Base-by-base conservation (phyloP, 2,329 filamentous ascomycete genomes). In the Nemania bipapillata region DNA sequence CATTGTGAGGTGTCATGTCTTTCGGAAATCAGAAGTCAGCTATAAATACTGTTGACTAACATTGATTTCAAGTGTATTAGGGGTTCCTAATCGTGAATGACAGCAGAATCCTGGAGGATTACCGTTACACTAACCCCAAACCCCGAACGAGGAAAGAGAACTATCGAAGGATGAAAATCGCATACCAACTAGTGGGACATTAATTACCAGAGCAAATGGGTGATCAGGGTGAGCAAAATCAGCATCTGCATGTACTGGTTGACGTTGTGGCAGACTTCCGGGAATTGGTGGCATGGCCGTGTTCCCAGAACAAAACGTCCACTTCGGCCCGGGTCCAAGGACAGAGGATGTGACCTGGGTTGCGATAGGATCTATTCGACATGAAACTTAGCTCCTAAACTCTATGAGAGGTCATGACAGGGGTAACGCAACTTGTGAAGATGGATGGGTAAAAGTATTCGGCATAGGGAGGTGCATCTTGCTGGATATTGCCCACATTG, bases 401-500 rank as follows among this genome's bases (percentile, higher is more conserved):
- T 30, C 22, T 52, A 30, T 8, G 71, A 80, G 58, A 77, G 24
- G 20, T 49, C 47, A 20, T 20, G 11, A 56, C 1, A 32, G 49
- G 63, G 54, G 15, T 15, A 66, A 65, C 68, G 37, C 56, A 70
- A 88, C 86, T 90, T 11, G 85, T 76, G 64, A 89, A 88, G 28
- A 90, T 85, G 3, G 79, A 79, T 0, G 81, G 77, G 20, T 81
- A 78, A 62, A 88, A 87, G 70, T 81, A 84, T 50, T 85, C 77
- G 0, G 79, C 77, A 0, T 84, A 82, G 1, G 86, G 82, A 0
- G 86, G 86, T 0, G 88, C 81, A 70, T 89, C 87, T 74, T 90
- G 88, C 69, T 90, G 87, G 37, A 89, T 80, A 70, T 89, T 90
- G 1, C 86, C 86, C 55, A 83, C 83, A 73, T 90, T 89, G 74